phyloP scores from a whole-genome alignment of 352 stramenopile genomes.

The Pythium rishiriense region DNA sequence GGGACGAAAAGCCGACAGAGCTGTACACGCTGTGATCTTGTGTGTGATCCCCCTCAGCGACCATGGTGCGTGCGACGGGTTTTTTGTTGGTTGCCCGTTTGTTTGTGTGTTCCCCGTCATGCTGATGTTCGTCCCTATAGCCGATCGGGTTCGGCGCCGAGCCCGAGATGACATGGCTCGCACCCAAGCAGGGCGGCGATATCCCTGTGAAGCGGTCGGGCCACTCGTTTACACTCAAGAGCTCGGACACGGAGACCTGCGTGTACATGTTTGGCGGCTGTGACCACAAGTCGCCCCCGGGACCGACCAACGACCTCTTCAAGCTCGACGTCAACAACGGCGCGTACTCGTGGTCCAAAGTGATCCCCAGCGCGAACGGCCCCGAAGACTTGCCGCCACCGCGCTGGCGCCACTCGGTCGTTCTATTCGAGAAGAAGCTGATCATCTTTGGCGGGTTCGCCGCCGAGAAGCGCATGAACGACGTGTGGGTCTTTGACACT shows the following conservation, averaged over 20 bases:
- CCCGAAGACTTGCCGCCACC: conserved; percentile 67
- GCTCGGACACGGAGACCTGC: conserved; percentile 57
- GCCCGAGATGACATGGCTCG: conserved; percentile 89
- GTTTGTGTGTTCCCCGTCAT: neutral
- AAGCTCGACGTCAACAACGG: conserved; percentile 91
- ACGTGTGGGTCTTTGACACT: conserved; percentile 96
- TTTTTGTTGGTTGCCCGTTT: neutral
- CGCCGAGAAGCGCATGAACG: conserved; percentile 93
- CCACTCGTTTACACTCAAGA: conserved; percentile 93
- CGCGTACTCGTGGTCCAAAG: conserved; percentile 73
- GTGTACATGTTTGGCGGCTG: conserved; percentile 90
- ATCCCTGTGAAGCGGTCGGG: conserved; percentile 93
- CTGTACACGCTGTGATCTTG: neutral
- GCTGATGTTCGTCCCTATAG: conserved; percentile 33
- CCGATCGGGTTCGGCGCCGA: conserved; percentile 82
- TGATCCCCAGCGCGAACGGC: conserved; percentile 36
- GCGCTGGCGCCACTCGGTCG: conserved; percentile 84
- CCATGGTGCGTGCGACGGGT: conserved; percentile 8
- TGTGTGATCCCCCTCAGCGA: neutral
- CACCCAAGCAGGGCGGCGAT: conserved; percentile 90
- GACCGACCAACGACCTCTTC: conserved; percentile 94
- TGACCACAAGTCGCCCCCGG: conserved; percentile 89
- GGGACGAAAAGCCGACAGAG: too few relatives aligned
- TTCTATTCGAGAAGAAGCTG: conserved; percentile 84
- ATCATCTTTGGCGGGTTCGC: conserved; percentile 96